Evolutionary conservation across 2,329 filamentous ascomycete genomes (phyloP).

Genomic region (Aspergillus brunneoviolaceus): DNA sequence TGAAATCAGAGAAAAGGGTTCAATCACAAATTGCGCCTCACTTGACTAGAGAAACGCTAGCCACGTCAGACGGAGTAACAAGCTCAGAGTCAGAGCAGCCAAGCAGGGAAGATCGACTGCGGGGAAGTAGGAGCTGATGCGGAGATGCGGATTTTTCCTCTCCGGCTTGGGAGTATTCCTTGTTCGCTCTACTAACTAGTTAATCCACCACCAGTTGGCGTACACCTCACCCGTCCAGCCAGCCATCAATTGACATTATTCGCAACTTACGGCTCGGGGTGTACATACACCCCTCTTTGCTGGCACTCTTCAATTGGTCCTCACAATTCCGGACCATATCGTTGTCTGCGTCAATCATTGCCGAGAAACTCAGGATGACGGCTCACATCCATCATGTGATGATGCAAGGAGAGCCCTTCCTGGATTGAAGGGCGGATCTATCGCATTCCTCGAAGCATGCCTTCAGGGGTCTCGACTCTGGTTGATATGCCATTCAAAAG

Average conservation of each 20-base stretch:
- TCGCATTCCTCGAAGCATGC: neutral
- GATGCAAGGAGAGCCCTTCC: neutral
- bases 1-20: neutral
- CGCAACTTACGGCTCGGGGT: too few relatives aligned
- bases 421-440: neutral
- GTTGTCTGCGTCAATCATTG: neutral
- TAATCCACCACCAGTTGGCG: too few relatives aligned
- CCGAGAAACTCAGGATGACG: neutral
- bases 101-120: neutral
- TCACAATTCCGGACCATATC: neutral
- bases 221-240: too few relatives aligned
- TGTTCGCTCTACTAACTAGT: too few relatives aligned
- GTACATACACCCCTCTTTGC: neutral
- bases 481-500: neutral
- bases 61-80: neutral
- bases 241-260: too few relatives aligned
- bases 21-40: neutral
- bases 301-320: neutral
- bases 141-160: constrained; percentile 5
- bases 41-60: neutral
- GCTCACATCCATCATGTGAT: neutral
- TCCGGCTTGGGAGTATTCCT: too few relatives aligned
- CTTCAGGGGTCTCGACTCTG: neutral
- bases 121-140: neutral
- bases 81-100: neutral